Evolutionary conservation across 495 filamentous ascomycete species (phyloP).

Genomic region (Hypoxylon perforatum): DNA sequence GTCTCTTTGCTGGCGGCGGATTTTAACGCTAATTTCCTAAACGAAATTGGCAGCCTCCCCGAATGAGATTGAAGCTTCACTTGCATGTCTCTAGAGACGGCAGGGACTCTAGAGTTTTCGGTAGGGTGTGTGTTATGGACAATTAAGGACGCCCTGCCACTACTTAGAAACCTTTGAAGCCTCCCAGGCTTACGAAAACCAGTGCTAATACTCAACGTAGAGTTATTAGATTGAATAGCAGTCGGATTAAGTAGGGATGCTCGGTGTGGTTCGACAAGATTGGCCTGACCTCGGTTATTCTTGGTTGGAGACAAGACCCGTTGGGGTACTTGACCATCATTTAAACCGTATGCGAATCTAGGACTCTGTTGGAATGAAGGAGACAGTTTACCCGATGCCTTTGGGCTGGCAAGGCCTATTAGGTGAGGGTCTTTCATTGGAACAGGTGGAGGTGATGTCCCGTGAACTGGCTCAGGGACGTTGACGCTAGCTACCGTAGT

Average conservation of each 20-base stretch:
- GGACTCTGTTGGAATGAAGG: slow-evolving; percentile 15
- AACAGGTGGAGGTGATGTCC: slow-evolving; percentile 35
- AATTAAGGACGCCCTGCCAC: slow-evolving; percentile 44
- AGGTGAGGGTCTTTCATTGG: slow-evolving; percentile 33
- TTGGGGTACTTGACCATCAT: not conserved
- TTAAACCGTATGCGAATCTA: not conserved
- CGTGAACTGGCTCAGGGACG: not conserved
- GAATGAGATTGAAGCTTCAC: slow-evolving; percentile 49
- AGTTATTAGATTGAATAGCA: slow-evolving; percentile 28
- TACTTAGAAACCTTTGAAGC: slow-evolving; percentile 54
- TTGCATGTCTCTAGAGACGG: slow-evolving; percentile 49
- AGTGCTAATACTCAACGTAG: slow-evolving; percentile 47
- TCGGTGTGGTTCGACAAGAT: not conserved
- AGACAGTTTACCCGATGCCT: slow-evolving; percentile 1
- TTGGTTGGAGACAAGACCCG: slow-evolving; percentile 11
- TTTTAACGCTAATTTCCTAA: slow-evolving; percentile 49
- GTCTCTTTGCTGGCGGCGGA: slow-evolving; percentile 52
- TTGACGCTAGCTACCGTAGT: not conserved
- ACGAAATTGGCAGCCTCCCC: slow-evolving; percentile 42
- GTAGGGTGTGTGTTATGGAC: slow-evolving; percentile 46
- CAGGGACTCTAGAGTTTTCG: slow-evolving; percentile 45
- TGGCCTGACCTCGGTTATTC: not conserved
- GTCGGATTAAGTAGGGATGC: slow-evolving; percentile 2
- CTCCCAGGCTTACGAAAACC: slow-evolving; percentile 50
- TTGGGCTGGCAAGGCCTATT: slow-evolving; percentile 9